Base-by-base conservation (phyloP, 352 stramenopile species). In the Elongisporangium undulatum region DNA sequence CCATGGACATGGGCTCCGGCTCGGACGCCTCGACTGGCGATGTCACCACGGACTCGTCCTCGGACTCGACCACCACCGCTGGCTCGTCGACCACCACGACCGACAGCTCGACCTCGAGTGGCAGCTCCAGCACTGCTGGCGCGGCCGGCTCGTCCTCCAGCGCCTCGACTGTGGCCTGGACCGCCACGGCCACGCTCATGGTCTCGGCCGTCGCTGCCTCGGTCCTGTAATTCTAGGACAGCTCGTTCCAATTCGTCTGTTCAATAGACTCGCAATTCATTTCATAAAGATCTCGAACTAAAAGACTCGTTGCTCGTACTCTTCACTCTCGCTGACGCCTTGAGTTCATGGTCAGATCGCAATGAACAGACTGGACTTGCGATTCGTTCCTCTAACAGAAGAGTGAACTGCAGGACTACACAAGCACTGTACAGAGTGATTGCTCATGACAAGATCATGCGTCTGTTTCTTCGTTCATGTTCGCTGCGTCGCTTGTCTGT, bases 251-350 rank as follows among this genome's bases (percentile, higher is more conserved):
- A 56, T 26, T 26, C 23, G 23, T 26, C 19, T 20, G 7, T 56
- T 23, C 17, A 23, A 23, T 17, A 13, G n/a, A 20, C 13, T 17
- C 49, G 41, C 2, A 19, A 8, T 19, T 71, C 67, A 74, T 74
- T 74, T 59, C 51, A 56, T 66, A 57, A 71, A 69, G 68, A 69
- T 55, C 67, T 24, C 29, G 50, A 38, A 52, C 61, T 50, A 63
- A 74, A 61, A 10, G 8, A 13, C 4, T 53, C n/a, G n/a, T n/a
- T n/a, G n/a, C n/a, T n/a, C n/a, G n/a, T n/a, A n/a, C n/a, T n/a
- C n/a, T 48, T 26, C 56, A 60, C 60, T 58, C 51, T 12, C 26
- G 49, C 21, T 39, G 53, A 52, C 63, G 45, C 4, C 48, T 38
- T n/a, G n/a, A 7, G 2, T 26, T 13, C 48, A 41, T 26, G n/a